A percentile compares a stretch with the other conserved stretches of the same genome.
These are phyloP conservation scores for Rhodotorula diobovata DNA, from an alignment of 768 basidiomycete species.

Conservation along the genomic window DNA sequence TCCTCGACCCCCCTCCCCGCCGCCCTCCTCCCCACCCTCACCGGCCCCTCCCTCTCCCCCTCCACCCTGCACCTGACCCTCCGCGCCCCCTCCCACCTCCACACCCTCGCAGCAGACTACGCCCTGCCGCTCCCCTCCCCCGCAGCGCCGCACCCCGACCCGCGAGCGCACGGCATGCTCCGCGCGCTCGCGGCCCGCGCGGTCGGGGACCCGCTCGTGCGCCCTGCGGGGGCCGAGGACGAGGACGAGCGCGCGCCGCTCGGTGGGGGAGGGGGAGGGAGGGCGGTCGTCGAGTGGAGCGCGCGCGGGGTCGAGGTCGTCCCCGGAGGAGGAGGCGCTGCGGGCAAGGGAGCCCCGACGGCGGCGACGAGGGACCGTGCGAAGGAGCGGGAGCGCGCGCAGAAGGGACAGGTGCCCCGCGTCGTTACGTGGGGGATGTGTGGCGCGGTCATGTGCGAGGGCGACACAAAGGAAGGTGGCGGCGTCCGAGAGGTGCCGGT, in stretches of 20 bases:
- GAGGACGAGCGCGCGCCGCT: conserved; percentile 29
- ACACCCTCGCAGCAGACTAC: conserved; percentile 65
- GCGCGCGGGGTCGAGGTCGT: conserved; percentile 50
- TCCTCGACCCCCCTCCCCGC: conserved; percentile 50
- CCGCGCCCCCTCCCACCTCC: conserved; percentile 66
- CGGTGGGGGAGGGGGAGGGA: neutral
- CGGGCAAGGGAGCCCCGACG: neutral
- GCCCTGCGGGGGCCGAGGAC: conserved; percentile 4
- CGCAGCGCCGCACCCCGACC: neutral
- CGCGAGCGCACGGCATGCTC: neutral
- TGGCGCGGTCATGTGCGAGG: conserved; percentile 19
- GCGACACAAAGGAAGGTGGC: neutral
- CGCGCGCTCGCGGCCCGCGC: neutral
- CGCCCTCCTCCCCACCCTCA: conserved; percentile 55
- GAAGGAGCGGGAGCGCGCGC: neutral
- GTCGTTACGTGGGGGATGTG: conserved; percentile 45
- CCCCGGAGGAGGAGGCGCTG: conserved; percentile 17
- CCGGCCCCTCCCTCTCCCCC: conserved; percentile 62
- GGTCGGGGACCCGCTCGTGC: conserved; percentile 26
- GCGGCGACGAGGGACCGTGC: neutral
- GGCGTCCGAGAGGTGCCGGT: conserved; percentile 1
- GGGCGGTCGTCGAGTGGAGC: conserved; percentile 59
- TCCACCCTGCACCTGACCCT: conserved; percentile 62
- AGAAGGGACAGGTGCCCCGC: conserved; percentile 9
- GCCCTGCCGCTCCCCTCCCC: conserved; percentile 34